Evolutionary conservation across 192 early-diverging fungal genomes (phyloP).

Genomic region (Coemansia sp.): DNA sequence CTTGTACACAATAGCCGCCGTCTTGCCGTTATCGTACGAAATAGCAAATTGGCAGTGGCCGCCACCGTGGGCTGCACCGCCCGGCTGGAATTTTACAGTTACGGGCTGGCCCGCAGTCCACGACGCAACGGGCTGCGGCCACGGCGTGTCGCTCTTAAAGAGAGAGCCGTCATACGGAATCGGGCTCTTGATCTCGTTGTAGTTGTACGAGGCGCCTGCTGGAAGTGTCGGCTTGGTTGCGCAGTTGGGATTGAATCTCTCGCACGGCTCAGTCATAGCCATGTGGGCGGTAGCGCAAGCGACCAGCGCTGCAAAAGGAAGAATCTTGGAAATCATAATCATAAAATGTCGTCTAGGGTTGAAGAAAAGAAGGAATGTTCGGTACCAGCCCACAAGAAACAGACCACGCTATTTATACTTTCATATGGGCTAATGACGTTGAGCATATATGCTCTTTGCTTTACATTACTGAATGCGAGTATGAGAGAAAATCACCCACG

Average conservation of each 20-base stretch:
- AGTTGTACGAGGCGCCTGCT: not conserved
- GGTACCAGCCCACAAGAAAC: too few relatives aligned
- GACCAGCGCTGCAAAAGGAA: not conserved
- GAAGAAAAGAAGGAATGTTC: too few relatives aligned
- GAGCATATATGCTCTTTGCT: slow-evolving; percentile 3
- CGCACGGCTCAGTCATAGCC: slow-evolving; percentile 1
- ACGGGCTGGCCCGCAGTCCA: slow-evolving; percentile 42
- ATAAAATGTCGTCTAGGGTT: too few relatives aligned
- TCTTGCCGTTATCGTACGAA: slow-evolving; percentile 46
- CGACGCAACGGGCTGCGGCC: slow-evolving; percentile 14
- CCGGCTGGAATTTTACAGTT: slow-evolving; percentile 36
- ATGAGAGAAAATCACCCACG: too few relatives aligned
- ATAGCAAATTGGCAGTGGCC: slow-evolving; percentile 61
- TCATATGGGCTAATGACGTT: slow-evolving; percentile 18
- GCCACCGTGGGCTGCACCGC: slow-evolving; percentile 45
- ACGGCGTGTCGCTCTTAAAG: not conserved
- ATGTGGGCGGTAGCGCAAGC: not conserved
- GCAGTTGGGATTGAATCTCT: not conserved
- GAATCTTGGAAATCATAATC: not conserved
- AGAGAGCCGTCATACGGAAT: not conserved
- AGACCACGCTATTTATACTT: slow-evolving; percentile 44
- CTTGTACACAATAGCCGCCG: slow-evolving; percentile 58
- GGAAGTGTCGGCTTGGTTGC: not conserved
- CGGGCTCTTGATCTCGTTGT: not conserved
- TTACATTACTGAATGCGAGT: too few relatives aligned